Conservation (phyloP, 1,284 basidiomycete genomes). For the Ceraceosorus bombacis region DNA sequence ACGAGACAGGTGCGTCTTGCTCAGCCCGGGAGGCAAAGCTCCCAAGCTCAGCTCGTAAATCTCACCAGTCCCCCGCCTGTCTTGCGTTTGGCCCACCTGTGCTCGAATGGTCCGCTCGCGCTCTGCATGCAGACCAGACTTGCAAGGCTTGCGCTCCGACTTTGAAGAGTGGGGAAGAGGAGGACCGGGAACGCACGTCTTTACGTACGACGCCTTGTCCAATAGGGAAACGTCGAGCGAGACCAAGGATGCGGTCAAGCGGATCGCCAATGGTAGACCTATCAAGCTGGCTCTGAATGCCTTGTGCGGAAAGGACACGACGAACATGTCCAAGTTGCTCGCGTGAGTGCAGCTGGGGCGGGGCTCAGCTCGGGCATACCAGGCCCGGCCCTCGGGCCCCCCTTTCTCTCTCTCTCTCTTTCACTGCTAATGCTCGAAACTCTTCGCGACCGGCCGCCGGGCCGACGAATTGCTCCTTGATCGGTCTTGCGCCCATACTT, state of each 20-base stretch:
- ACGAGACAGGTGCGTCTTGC: conserved; percentile 3
- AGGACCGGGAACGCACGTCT: conserved; percentile 17
- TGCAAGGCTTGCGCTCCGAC: conserved; percentile 3
- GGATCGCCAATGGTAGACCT: conserved; percentile 13
- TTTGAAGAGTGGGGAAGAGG: conserved; percentile 6
- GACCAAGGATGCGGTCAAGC: conserved; percentile 11
- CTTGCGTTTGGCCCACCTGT: not conserved
- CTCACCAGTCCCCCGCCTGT: not conserved
- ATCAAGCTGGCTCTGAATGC: conserved; percentile 66
- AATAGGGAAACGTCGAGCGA: conserved; percentile 4
- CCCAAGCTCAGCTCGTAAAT: not conserved
- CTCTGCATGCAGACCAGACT: not conserved
- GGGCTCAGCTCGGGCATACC: too few relatives aligned
- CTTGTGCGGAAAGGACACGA: conserved; percentile 65
- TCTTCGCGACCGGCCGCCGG: too few relatives aligned
- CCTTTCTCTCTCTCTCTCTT: not conserved
- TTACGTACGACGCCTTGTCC: conserved; percentile 61
- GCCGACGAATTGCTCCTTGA: too few relatives aligned
- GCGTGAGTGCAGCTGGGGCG: conserved; percentile 43
- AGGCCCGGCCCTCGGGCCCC: not conserved
- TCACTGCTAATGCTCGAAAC: too few relatives aligned
- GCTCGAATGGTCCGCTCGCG: not conserved
- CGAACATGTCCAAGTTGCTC: conserved; percentile 61
- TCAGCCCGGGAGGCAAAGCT: not conserved
- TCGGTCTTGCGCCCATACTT: too few relatives aligned